phyloP scores from a whole-genome alignment of 2,329 filamentous ascomycete genomes.

The Microcyclosporella mali region DNA sequence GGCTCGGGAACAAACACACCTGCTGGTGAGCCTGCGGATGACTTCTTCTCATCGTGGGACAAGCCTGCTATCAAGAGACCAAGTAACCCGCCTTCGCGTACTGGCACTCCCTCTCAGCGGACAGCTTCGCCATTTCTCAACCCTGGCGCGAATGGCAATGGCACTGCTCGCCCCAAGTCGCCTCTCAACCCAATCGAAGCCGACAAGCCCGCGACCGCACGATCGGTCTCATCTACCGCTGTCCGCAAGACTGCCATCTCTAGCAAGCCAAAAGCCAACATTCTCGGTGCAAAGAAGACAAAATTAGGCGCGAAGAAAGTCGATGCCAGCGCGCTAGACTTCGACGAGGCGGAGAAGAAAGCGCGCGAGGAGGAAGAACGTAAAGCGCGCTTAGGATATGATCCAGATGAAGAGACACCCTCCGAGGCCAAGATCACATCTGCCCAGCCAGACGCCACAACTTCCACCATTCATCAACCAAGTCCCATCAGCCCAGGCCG shows the following conservation, averaged over 20 bases:
- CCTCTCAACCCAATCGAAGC: slow-evolving; percentile 60
- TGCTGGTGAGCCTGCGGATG: slow-evolving; percentile 74
- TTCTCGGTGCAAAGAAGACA: slow-evolving; percentile 66
- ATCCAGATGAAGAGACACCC: slow-evolving; percentile 73
- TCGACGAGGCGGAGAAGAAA: slow-evolving; percentile 94
- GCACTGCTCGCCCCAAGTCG: slow-evolving; percentile 66
- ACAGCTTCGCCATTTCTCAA: slow-evolving; percentile 88
- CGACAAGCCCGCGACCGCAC: slow-evolving; percentile 55
- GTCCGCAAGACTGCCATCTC: slow-evolving; percentile 65
- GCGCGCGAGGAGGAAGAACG: slow-evolving; percentile 96
- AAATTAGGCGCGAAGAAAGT: slow-evolving; percentile 66
- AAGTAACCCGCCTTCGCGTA: slow-evolving; percentile 86
- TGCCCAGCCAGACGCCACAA: slow-evolving; percentile 37
- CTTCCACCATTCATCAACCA: slow-evolving; percentile 62
- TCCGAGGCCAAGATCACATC: slow-evolving; percentile 36
- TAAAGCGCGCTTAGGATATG: slow-evolving; percentile 91
- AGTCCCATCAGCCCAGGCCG: slow-evolving; percentile 65
- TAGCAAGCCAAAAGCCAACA: slow-evolving; percentile 58
- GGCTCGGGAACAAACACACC: slow-evolving; percentile 66
- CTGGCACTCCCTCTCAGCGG: slow-evolving; percentile 76
- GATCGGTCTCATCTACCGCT: slow-evolving; percentile 71
- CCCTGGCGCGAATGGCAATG: slow-evolving; percentile 58
- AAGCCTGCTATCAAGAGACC: slow-evolving; percentile 95
- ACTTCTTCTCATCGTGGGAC: slow-evolving; percentile 99
- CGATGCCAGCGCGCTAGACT: slow-evolving; percentile 68